Percentiles rank a stretch among this genome's conserved stretches.
These are phyloP conservation scores for Alternaria sp. DNA, from an alignment of 2,329 filamentous ascomycete species.

Conservation along the genomic window DNA sequence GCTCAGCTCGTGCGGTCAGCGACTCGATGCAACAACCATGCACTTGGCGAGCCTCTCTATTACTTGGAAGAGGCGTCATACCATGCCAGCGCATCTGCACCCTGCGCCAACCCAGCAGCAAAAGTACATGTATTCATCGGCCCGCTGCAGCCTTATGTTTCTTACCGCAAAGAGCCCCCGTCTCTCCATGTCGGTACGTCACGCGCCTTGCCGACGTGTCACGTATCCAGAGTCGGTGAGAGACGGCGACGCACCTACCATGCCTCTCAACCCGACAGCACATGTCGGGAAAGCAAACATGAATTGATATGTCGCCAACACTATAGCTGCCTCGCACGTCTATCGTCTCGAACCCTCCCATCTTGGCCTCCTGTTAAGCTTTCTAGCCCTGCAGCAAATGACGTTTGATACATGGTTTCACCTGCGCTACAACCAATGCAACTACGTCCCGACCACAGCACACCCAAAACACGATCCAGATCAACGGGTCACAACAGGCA, in stretches of 20 bases:
- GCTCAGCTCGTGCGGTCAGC: constrained; percentile 29
- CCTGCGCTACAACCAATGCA: constrained; percentile 1
- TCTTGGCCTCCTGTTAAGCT: constrained; percentile 10
- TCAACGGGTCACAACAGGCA: neutral
- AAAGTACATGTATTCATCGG: neutral
- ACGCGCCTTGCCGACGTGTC: constrained; percentile 22
- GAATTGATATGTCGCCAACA: neutral
- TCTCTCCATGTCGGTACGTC: constrained; percentile 15
- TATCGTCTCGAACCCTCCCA: neutral
- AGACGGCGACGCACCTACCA: constrained; percentile 1
- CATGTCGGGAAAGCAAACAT: neutral
- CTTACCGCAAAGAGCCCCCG: neutral
- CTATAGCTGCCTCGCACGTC: constrained; percentile 1
- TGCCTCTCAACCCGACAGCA: neutral
- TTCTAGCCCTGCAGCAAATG: constrained; percentile 7
- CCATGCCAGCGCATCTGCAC: constrained; percentile 25
- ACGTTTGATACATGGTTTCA: constrained; percentile 21
- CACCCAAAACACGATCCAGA: constrained; percentile 11
- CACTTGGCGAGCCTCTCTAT: constrained; percentile 22
- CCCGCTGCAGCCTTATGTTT: neutral
- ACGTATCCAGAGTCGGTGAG: constrained; percentile 3
- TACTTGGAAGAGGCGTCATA: constrained; percentile 18
- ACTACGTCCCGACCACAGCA: constrained; percentile 18
- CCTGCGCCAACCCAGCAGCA: constrained; percentile 1
- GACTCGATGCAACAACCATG: constrained; percentile 17